Conservation (phyloP, 2,329 filamentous ascomycete genomes). For the Hyphodiscus sp. region DNA sequence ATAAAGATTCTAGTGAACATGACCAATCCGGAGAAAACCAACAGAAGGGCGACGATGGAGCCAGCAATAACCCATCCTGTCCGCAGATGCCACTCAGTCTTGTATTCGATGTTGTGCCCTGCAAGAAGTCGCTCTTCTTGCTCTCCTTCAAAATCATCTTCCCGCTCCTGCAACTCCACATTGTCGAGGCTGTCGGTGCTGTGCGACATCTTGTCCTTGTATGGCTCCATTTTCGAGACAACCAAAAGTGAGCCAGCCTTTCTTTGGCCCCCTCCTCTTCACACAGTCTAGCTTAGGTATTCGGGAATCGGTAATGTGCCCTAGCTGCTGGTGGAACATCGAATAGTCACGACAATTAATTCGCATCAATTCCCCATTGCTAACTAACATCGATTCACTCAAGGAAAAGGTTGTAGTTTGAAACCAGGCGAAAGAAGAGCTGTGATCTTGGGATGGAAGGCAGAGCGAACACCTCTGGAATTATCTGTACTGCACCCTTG, state of each 20-base stretch:
- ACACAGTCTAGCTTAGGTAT: not conserved
- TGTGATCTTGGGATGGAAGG: not conserved
- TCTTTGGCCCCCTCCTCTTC: not conserved
- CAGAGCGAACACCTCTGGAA: not conserved
- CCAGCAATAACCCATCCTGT: constrained; percentile 23
- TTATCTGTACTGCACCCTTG: not conserved
- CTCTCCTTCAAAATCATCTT: constrained; percentile 14
- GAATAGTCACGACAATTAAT: not conserved
- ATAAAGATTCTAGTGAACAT: constrained; percentile 23
- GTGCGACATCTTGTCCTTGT: constrained; percentile 10
- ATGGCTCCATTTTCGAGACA: constrained; percentile 13
- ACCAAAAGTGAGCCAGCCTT: not conserved
- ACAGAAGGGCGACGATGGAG: constrained; percentile 15
- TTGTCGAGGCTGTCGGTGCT: constrained; percentile 16
- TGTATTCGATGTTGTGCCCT: constrained; percentile 17
- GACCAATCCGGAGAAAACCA: constrained; percentile 19
- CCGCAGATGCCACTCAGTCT: constrained; percentile 26
- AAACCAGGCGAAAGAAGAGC: not conserved
- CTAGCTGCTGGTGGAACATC: not conserved
- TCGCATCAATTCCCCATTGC: constrained; percentile 5
- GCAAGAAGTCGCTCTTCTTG: constrained; percentile 22
- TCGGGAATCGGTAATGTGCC: not conserved
- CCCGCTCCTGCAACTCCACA: constrained; percentile 25
- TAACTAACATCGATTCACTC: not conserved
- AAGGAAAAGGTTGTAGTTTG: not conserved